phyloP scores from a whole-genome alignment of 2,329 filamentous ascomycete species.

The Lasiodiplodia sp. region DNA sequence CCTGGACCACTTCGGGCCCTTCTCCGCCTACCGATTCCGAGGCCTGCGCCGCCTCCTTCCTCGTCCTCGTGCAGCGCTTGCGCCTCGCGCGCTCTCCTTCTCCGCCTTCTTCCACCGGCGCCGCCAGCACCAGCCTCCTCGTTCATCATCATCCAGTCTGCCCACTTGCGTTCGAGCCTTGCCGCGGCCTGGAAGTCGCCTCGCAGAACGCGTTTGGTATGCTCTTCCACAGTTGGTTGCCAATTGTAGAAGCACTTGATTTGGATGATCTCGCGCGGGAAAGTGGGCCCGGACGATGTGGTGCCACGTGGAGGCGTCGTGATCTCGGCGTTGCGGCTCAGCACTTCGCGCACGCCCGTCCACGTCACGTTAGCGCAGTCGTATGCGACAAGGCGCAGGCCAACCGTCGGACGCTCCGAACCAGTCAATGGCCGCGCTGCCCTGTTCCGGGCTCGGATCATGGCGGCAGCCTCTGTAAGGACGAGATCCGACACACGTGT shows the following conservation, averaged over 20 bases:
- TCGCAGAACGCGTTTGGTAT: conserved; percentile 82
- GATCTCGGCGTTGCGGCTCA: conserved; percentile 83
- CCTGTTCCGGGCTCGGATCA: conserved; percentile 72
- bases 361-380: conserved; percentile 93
- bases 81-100: conserved; percentile 81
- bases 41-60: conserved; percentile 67
- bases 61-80: conserved; percentile 82
- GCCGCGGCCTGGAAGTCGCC: conserved; percentile 78
- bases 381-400: conserved; percentile 81
- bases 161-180: conserved; percentile 89
- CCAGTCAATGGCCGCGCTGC: conserved; percentile 43
- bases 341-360: conserved; percentile 86
- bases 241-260: conserved; percentile 95
- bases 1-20: conserved; percentile 57
- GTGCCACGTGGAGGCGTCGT: conserved; percentile 54
- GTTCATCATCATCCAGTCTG: conserved; percentile 89
- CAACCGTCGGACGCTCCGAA: conserved; percentile 54
- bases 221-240: conserved; percentile 94
- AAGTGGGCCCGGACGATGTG: conserved; percentile 55
- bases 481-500: conserved; percentile 88
- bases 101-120: conserved; percentile 69
- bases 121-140: conserved; percentile 81
- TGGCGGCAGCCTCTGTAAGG: conserved; percentile 82
- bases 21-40: conserved; percentile 52
- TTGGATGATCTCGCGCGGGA: conserved; percentile 79